phyloP scores from a whole-genome alignment of 495 filamentous ascomycete species.

The Penicillium cosmopolitanum region DNA sequence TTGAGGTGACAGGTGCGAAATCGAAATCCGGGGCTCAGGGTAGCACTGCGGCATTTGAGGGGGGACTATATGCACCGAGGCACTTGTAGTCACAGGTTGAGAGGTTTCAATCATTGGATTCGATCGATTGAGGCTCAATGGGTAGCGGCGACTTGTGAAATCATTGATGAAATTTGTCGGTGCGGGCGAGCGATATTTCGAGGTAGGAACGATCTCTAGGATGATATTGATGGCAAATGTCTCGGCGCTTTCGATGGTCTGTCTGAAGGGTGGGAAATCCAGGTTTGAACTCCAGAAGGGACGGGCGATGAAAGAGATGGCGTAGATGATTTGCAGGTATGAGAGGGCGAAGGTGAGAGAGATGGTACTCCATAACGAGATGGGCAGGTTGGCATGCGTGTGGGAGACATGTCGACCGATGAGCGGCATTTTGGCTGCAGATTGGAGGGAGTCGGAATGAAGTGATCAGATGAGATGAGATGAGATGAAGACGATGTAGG shows the following conservation, averaged over 20 bases:
- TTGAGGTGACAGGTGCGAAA: background rate
- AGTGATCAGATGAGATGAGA: background rate
- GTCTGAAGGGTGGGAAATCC: conserved; percentile 21
- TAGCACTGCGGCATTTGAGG: conserved; percentile 11
- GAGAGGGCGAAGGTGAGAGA: conserved; percentile 17
- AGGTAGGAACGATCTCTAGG: conserved; percentile 16
- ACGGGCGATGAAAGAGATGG: conserved; percentile 20
- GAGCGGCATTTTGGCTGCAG: conserved; percentile 13
- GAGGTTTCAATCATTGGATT: background rate
- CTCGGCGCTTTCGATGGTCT: conserved; percentile 17
- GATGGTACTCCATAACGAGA: conserved; percentile 17
- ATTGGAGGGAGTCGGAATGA: background rate
- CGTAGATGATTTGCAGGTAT: conserved; percentile 30
- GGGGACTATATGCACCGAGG: background rate
- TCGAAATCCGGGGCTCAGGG: background rate
- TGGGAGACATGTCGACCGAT: conserved; percentile 1
- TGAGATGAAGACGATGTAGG: background rate
- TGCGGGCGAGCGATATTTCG: conserved; percentile 21
- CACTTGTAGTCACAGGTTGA: background rate
- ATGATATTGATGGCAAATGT: conserved; percentile 16
- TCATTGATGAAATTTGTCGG: conserved; percentile 12
- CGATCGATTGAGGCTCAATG: background rate
- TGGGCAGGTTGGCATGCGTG: conserved; percentile 18
- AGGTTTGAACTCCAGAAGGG: conserved; percentile 14
- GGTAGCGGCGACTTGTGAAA: background rate